A percentile compares a stretch with the other conserved stretches of the same genome.
Conservation (phyloP, 805 yeast species). For the Cyberlindnera meyerae region DNA sequence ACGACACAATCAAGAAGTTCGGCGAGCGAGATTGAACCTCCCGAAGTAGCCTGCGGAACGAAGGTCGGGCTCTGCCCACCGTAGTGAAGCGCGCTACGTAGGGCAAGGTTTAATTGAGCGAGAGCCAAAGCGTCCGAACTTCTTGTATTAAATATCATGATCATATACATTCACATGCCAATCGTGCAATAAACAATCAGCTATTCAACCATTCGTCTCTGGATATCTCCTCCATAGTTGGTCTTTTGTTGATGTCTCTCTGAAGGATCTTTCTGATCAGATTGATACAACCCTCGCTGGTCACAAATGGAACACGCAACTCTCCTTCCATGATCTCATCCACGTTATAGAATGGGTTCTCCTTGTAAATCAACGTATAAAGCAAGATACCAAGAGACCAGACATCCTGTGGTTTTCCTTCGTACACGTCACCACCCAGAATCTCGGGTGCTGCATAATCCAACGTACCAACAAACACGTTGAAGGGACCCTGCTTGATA, state of each 20-base stretch:
- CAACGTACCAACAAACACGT: constrained; percentile 94
- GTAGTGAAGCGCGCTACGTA: too few relatives aligned
- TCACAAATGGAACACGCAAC: constrained; percentile 60
- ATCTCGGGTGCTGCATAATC: constrained; percentile 99
- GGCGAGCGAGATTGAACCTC: too few relatives aligned
- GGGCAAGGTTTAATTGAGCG: too few relatives aligned
- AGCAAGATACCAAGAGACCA: constrained; percentile 95
- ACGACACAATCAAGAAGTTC: too few relatives aligned
- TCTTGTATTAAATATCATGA: too few relatives aligned
- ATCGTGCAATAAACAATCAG: neutral
- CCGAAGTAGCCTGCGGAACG: too few relatives aligned
- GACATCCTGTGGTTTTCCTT: constrained; percentile 91
- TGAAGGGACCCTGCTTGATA: constrained; percentile 87
- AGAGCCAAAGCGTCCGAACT: too few relatives aligned
- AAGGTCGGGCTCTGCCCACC: too few relatives aligned
- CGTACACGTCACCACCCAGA: constrained; percentile 79
- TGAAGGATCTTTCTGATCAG: constrained; percentile 63
- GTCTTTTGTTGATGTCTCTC: constrained; percentile 63
- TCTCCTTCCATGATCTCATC: constrained; percentile 95
- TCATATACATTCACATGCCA: too few relatives aligned
- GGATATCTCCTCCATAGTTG: constrained; percentile 65
- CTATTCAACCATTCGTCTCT: constrained; percentile 63
- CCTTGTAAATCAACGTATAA: constrained; percentile 87
- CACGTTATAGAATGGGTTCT: constrained; percentile 91
- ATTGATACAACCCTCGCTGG: constrained; percentile 53